These are phyloP conservation scores for Chaetomium tenue DNA, from an alignment of 495 filamentous ascomycete genomes.

Conservation along the genomic window DNA sequence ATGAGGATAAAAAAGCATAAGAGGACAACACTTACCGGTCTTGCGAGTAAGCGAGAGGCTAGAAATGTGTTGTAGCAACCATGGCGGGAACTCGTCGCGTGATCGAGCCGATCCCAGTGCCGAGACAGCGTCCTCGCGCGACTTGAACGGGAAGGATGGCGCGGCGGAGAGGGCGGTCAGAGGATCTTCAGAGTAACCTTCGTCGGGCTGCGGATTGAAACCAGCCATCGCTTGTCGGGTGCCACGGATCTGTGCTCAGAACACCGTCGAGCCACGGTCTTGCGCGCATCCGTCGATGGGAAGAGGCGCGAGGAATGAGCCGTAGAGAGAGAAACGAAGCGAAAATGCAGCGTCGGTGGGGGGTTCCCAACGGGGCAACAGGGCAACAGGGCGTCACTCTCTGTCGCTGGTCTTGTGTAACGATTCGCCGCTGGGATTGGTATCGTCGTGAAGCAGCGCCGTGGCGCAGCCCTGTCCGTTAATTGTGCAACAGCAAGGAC, in stretches of 20 bases:
- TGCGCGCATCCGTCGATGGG: neutral
- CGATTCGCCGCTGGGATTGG: constrained; percentile 11
- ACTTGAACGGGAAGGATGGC: constrained; percentile 27
- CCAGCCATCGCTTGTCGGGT: constrained; percentile 24
- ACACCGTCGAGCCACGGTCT: neutral
- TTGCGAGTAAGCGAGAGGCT: constrained; percentile 47
- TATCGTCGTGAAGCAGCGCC: constrained; percentile 12
- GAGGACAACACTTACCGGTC: constrained; percentile 45
- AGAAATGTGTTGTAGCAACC: constrained; percentile 48
- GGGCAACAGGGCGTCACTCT: neutral
- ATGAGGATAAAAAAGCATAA: neutral
- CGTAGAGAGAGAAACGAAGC: neutral
- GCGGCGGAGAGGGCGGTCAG: constrained; percentile 43
- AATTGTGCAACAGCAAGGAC: neutral
- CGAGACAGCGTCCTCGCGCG: constrained; percentile 27
- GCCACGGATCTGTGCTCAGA: constrained; percentile 11
- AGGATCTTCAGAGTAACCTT: constrained; percentile 60
- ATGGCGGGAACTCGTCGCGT: constrained; percentile 40
- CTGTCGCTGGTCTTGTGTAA: neutral
- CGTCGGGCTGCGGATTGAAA: constrained; percentile 48
- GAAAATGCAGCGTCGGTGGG: constrained; percentile 3
- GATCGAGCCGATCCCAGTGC: constrained; percentile 29
- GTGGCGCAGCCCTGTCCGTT: constrained; percentile 7
- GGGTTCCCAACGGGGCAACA: neutral
- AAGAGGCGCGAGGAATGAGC: neutral